phyloP scores from a whole-genome alignment of 2,329 filamentous ascomycete genomes.

The Stachybotrys chartarum region DNA sequence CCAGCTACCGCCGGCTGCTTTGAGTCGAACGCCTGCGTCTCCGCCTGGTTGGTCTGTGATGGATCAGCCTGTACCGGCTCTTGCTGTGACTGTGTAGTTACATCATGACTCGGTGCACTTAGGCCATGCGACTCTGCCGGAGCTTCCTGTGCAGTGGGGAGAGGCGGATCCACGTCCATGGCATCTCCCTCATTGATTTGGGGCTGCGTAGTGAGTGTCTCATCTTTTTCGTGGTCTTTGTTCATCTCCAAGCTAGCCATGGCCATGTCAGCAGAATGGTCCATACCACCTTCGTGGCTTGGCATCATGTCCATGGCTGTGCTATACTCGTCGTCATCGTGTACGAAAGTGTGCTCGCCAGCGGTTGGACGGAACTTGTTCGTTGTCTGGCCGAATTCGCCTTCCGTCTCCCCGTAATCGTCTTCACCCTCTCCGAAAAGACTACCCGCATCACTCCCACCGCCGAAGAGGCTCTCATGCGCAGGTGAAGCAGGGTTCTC shows the following conservation, averaged over 20 bases:
- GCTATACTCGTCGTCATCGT: conserved; percentile 80
- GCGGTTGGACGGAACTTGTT: conserved; percentile 24
- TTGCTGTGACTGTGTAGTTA: neutral
- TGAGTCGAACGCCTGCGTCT: neutral
- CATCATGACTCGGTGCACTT: neutral
- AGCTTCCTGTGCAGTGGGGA: conserved; percentile 5
- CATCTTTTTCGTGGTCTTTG: conserved; percentile 17
- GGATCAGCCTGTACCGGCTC: neutral
- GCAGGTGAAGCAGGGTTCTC: conserved; percentile 61
- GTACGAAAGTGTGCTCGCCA: conserved; percentile 58
- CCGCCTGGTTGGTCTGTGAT: neutral
- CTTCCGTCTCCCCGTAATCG: neutral
- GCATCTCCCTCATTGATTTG: conserved; percentile 10
- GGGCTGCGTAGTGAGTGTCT: conserved; percentile 18
- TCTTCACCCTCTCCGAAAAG: conserved; percentile 66
- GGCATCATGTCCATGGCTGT: conserved; percentile 57
- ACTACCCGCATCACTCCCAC: conserved; percentile 71
- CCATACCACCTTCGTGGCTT: conserved; percentile 30
- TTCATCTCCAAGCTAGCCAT: conserved; percentile 26
- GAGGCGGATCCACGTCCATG: conserved; percentile 20
- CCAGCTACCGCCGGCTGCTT: neutral
- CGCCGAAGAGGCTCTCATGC: conserved; percentile 75
- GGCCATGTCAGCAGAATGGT: conserved; percentile 35
- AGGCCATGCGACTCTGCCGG: neutral
- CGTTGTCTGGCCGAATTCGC: neutral